phyloP scores from a whole-genome alignment of 768 basidiomycete genomes.

The Clavulina sp. region DNA sequence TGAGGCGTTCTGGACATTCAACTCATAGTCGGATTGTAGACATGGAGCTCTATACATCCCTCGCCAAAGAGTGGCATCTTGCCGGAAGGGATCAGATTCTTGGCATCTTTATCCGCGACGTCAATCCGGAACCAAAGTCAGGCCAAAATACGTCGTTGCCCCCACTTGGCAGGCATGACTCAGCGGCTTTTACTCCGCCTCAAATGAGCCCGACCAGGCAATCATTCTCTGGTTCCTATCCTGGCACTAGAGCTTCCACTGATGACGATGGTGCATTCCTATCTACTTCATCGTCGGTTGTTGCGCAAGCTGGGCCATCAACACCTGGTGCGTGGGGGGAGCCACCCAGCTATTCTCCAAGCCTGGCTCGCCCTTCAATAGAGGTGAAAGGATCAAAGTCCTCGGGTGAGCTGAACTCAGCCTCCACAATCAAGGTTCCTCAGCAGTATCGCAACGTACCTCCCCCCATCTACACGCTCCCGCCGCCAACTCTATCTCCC shows the following conservation, averaged over 20 bases:
- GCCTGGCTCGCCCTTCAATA: neutral
- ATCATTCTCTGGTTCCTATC: too few species aligned
- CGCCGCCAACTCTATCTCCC: too few species aligned
- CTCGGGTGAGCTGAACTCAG: too few species aligned
- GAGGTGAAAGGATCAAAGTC: too few species aligned
- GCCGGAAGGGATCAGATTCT: constrained; percentile 33
- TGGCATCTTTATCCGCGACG: constrained; percentile 74
- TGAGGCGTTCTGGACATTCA: neutral
- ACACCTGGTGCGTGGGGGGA: neutral
- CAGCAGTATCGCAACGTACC: too few species aligned
- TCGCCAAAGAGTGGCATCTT: constrained; percentile 42
- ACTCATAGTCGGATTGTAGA: constrained; percentile 29
- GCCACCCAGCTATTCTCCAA: neutral
- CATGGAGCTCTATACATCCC: constrained; percentile 67
- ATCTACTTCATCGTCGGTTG: neutral
- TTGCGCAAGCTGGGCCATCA: neutral
- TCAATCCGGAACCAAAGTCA: constrained; percentile 12
- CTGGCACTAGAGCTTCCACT: neutral
- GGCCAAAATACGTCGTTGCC: neutral
- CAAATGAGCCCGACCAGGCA: too few species aligned
- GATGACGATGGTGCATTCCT: neutral
- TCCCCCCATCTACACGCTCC: too few species aligned
- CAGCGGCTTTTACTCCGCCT: too few species aligned
- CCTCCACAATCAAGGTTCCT: too few species aligned
- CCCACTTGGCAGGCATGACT: too few species aligned